These are phyloP conservation scores for Asclepias syriaca DNA, from an alignment of 257 asterid genomes.

Conservation along the genomic window DNA sequence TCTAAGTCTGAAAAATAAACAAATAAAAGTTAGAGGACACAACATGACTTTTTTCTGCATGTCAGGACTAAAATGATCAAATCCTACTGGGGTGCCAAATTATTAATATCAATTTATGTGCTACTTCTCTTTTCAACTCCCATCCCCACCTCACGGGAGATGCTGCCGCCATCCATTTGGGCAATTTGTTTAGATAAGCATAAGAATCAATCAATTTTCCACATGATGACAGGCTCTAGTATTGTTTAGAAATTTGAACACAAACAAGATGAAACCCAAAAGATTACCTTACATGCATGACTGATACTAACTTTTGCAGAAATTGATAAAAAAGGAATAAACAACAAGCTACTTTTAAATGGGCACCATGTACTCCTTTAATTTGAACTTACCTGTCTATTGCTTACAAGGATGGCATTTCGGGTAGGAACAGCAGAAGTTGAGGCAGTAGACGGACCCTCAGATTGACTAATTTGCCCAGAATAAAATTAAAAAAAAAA, in stretches of 20 bases:
- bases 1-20: not conserved
- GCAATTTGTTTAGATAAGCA: not conserved
- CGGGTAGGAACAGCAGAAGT: slow-evolving; percentile 43
- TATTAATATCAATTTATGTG: not conserved
- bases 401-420: slow-evolving; percentile 89
- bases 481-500: not conserved
- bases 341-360: not conserved
- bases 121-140: not conserved
- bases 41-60: not conserved
- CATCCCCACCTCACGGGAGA: not conserved
- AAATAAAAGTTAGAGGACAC: not conserved
- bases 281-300: not conserved
- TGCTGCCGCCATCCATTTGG: not conserved
- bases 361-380: not conserved
- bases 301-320: not conserved
- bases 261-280: not conserved
- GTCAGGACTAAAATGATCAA: not conserved
- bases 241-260: not conserved
- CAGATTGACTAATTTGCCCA: slow-evolving; percentile 42
- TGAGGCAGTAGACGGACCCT: slow-evolving; percentile 48
- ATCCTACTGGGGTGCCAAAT: not conserved
- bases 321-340: too few species aligned
- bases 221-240: not conserved
- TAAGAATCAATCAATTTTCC: not conserved
- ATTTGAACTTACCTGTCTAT: slow-evolving; percentile 64